Evolutionary conservation across 345 rosid species (phyloP).

Genomic region (Pistacia vera): DNA sequence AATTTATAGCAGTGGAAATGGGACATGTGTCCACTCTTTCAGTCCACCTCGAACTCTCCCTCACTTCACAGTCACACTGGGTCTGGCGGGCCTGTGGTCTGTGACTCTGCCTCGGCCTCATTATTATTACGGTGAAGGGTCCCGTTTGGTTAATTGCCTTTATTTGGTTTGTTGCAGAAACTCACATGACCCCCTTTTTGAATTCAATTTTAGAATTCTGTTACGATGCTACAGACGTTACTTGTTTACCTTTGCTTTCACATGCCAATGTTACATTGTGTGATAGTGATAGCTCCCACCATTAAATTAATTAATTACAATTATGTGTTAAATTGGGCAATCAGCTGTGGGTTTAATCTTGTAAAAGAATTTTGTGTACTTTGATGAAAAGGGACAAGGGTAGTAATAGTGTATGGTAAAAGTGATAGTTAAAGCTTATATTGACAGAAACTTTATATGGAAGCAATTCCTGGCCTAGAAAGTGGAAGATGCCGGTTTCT

Average conservation of each 20-base stretch:
- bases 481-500: not conserved
- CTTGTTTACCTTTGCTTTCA: not conserved
- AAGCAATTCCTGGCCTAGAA: not conserved
- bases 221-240: not conserved
- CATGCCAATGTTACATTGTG: not conserved
- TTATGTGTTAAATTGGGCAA: too few species aligned
- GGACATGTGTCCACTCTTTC: not conserved
- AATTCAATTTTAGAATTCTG: too few species aligned
- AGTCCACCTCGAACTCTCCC: not conserved
- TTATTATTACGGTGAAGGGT: slow-evolving; percentile 11
- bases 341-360: not conserved
- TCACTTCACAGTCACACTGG: not conserved
- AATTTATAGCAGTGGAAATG: too few species aligned
- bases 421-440: not conserved
- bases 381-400: not conserved
- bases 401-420: slow-evolving; percentile 11
- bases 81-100: not conserved
- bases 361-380: not conserved
- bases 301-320: too few species aligned
- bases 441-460: not conserved
- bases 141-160: slow-evolving; percentile 7
- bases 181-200: not conserved
- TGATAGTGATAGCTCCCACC: too few species aligned
- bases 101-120: not conserved
- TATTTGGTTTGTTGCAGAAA: not conserved